phyloP scores from a whole-genome alignment of 306 rosid species.

The Biancaea sappan region DNA sequence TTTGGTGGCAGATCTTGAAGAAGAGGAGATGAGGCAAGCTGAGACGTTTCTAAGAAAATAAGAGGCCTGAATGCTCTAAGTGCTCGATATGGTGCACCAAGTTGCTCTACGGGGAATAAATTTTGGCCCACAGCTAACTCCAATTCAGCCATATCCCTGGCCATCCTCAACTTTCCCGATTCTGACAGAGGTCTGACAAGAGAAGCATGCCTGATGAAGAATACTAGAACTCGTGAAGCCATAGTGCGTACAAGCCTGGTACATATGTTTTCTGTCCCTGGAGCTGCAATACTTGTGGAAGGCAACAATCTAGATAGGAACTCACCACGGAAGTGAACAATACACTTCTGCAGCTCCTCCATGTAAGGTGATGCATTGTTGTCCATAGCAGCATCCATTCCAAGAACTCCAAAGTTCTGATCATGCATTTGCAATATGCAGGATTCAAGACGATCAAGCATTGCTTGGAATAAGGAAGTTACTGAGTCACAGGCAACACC shows the following conservation, averaged over 20 bases:
- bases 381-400: slow-evolving; percentile 95
- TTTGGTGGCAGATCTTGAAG: slow-evolving; percentile 94
- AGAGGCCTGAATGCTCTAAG: slow-evolving; percentile 97
- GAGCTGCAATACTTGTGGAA: slow-evolving; percentile 48
- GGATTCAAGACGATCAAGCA: slow-evolving; percentile 95
- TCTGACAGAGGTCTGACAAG: slow-evolving; percentile 98
- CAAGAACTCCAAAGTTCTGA: slow-evolving; percentile 79
- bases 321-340: slow-evolving; percentile 92
- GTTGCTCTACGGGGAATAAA: slow-evolving; percentile 93
- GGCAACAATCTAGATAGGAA: slow-evolving; percentile 86
- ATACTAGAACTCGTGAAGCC: slow-evolving; percentile 91
- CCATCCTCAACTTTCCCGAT: slow-evolving; percentile 98
- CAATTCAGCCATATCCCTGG: slow-evolving; percentile 98
- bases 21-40: slow-evolving; percentile 82
- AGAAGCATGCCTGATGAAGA: slow-evolving; percentile 96
- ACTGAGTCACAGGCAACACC: slow-evolving; percentile 97
- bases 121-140: slow-evolving; percentile 96
- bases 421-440: slow-evolving; percentile 94
- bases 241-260: slow-evolving; percentile 91
- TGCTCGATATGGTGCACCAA: slow-evolving; percentile 93
- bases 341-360: slow-evolving; percentile 94
- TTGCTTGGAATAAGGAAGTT: slow-evolving; percentile 87
- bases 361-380: slow-evolving; percentile 94
- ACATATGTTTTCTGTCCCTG: slow-evolving; percentile 77
- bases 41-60: slow-evolving; percentile 94